phyloP scores from a whole-genome alignment of 1,284 basidiomycete genomes.

The Ustilago tritici region DNA sequence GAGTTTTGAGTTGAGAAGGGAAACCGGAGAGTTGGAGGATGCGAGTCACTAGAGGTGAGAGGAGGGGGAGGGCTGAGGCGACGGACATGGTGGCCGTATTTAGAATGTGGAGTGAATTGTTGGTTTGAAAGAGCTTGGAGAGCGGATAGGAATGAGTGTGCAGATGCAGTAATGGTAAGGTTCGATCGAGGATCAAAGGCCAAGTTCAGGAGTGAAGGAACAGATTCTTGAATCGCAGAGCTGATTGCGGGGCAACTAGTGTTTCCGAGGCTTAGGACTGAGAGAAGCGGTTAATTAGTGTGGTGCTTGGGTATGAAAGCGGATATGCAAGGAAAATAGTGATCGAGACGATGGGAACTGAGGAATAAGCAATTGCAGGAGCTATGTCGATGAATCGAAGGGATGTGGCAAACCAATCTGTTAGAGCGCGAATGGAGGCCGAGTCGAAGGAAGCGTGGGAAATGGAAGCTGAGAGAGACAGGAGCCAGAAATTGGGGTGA shows the following conservation, averaged over 20 bases:
- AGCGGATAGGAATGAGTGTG: not conserved
- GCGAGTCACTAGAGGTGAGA: constrained; percentile 91
- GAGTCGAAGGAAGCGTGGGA: not conserved
- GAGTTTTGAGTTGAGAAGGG: constrained; percentile 93
- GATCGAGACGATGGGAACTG: not conserved
- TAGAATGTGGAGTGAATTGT: not conserved
- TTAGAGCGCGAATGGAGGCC: too few species aligned
- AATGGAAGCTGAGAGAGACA: not conserved
- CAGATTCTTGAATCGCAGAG: too few species aligned
- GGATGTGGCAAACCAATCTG: not conserved
- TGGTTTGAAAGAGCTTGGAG: not conserved
- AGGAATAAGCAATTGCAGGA: constrained; percentile 5
- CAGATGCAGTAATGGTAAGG: not conserved
- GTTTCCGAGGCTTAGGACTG: too few species aligned
- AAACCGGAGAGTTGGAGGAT: constrained; percentile 93
- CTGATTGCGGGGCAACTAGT: too few species aligned
- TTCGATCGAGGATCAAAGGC: not conserved
- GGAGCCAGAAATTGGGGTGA: not conserved
- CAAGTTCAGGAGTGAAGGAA: too few species aligned
- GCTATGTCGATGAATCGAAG: not conserved
- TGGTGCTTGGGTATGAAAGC: not conserved
- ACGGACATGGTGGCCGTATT: constrained; percentile 28
- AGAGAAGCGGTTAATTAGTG: too few species aligned
- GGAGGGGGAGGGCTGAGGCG: constrained; percentile 54
- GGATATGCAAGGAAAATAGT: not conserved